These are phyloP conservation scores for Epichloe typhina DNA, from an alignment of 2,329 filamentous ascomycete genomes.

Conservation along the genomic window DNA sequence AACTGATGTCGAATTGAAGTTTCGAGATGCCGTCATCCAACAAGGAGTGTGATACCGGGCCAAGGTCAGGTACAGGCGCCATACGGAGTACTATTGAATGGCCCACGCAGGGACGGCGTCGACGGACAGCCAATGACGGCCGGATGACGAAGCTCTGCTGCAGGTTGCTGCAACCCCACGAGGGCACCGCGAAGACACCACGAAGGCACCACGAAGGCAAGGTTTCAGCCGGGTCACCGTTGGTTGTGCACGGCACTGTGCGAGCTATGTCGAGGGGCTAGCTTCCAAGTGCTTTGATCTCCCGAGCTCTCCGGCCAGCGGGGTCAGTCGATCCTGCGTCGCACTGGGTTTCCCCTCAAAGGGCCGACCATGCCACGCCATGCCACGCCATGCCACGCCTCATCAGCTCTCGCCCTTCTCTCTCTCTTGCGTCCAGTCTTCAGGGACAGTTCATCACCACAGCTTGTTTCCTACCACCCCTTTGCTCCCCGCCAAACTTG, in stretches of 20 bases:
- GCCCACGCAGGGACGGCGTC: background rate
- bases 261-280: background rate
- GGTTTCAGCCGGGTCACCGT: conserved; percentile 1
- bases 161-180: background rate
- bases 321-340: background rate
- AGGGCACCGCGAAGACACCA: background rate
- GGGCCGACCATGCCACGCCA: background rate
- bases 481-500: background rate
- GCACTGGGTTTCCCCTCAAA: background rate
- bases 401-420: background rate
- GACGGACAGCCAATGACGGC: background rate
- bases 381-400: background rate
- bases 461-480: background rate
- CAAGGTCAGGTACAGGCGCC: background rate
- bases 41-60: too few relatives aligned
- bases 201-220: background rate
- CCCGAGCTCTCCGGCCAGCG: too few relatives aligned
- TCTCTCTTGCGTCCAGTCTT: background rate
- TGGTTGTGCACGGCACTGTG: background rate
- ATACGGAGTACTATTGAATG: background rate
- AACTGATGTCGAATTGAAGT: too few relatives aligned
- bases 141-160: background rate
- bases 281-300: too few relatives aligned
- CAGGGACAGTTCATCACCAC: background rate
- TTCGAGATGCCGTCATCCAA: too few relatives aligned